Evolutionary conservation across 2,329 filamentous ascomycete species (phyloP).

Genomic region (Aspergillus terreus): DNA sequence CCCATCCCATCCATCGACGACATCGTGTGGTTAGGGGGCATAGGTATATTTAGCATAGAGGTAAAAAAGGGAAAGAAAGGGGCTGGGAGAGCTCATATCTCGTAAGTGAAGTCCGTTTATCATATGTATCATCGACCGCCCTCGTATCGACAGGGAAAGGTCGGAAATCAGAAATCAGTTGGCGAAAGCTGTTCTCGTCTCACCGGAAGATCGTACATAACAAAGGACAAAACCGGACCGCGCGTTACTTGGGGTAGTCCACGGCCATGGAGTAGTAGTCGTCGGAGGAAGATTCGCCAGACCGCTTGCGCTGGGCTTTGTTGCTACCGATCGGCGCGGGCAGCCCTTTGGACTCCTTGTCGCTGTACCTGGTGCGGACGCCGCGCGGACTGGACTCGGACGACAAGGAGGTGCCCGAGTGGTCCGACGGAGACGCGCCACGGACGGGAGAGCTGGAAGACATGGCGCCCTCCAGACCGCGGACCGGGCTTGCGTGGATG

Average conservation of each 20-base stretch:
- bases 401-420: conserved; percentile 12
- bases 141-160: background rate
- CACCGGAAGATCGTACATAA: background rate
- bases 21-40: background rate
- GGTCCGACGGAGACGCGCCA: conserved; percentile 14
- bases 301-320: conserved; percentile 8
- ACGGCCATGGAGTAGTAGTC: conserved; percentile 10
- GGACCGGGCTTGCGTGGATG: conserved; percentile 10
- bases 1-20: background rate
- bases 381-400: conserved; percentile 16
- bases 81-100: background rate
- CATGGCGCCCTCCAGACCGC: conserved; percentile 4
- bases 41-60: background rate
- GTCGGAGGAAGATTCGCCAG: conserved; percentile 13
- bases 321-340: conserved; percentile 15
- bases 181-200: background rate
- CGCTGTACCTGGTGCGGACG: conserved; percentile 7
- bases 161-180: too few relatives aligned
- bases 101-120: background rate
- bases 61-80: background rate
- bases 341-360: conserved; percentile 5
- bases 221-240: background rate
- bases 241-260: background rate
- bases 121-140: background rate
- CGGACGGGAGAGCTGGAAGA: conserved; percentile 17